A percentile compares a stretch with the other conserved stretches of the same genome.
phyloP scores from a whole-genome alignment of 495 filamentous ascomycete species.

The Thermothielavioides terrestris region DNA sequence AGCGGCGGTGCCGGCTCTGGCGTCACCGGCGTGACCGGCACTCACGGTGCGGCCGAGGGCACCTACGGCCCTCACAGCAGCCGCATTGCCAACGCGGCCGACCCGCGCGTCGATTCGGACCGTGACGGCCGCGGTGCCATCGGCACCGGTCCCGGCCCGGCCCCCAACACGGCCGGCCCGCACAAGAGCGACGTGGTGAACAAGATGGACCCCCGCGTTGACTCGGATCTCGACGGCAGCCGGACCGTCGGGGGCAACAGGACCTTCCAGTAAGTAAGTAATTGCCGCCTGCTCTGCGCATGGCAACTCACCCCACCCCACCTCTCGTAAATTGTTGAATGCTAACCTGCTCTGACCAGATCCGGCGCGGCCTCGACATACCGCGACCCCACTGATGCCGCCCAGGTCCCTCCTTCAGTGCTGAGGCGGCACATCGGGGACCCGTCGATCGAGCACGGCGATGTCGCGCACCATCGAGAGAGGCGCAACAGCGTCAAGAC shows the following conservation, averaged over 20 bases:
- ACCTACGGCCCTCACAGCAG: slow-evolving; percentile 42
- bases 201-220: slow-evolving; percentile 48
- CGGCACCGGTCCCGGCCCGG: slow-evolving; percentile 31
- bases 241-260: slow-evolving; percentile 38
- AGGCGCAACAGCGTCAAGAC: slow-evolving; percentile 31
- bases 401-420: slow-evolving; percentile 41
- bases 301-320: background rate
- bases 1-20: slow-evolving; percentile 16
- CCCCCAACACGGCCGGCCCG: slow-evolving; percentile 41
- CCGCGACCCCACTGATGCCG: slow-evolving; percentile 39
- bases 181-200: slow-evolving; percentile 45
- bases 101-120: slow-evolving; percentile 20
- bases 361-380: background rate
- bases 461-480: slow-evolving; percentile 25
- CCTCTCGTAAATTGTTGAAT: no score
- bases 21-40: slow-evolving; percentile 23
- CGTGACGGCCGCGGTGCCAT: slow-evolving; percentile 14
- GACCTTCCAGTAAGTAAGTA: slow-evolving; percentile 42
- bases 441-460: slow-evolving; percentile 31
- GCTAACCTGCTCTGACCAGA: slow-evolving; percentile 1
- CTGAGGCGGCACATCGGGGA: slow-evolving; percentile 30
- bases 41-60: slow-evolving; percentile 18
- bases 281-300: slow-evolving; percentile 1
- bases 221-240: slow-evolving; percentile 41
- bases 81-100: slow-evolving; percentile 46